phyloP scores from a whole-genome alignment of 2,329 filamentous ascomycete genomes.

The Phyllosticta citribraziliensis region DNA sequence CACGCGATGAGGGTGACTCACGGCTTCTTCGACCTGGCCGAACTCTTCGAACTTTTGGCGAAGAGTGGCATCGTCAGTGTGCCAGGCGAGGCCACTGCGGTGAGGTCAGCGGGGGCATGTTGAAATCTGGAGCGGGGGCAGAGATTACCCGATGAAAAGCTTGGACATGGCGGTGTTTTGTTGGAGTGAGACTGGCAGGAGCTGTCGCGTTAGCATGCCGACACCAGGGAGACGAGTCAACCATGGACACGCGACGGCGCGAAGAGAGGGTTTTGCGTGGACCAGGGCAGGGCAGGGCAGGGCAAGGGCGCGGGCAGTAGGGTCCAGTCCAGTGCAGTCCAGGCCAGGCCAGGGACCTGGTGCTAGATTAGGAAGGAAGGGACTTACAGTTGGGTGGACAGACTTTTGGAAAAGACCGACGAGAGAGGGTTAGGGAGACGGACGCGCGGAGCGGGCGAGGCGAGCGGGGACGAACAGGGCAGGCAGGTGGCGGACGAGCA shows the following conservation, averaged over 20 bases:
- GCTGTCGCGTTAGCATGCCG: neutral
- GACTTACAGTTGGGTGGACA: neutral
- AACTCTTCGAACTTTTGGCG: slow-evolving; percentile 89
- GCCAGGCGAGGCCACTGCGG: slow-evolving; percentile 87
- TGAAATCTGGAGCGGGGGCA: slow-evolving; percentile 11
- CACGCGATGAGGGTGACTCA: slow-evolving; percentile 31
- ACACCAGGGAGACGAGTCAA: neutral
- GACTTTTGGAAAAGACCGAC: neutral
- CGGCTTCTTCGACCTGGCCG: slow-evolving; percentile 86
- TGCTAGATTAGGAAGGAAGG: neutral
- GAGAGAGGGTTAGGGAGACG: slow-evolving; percentile 11
- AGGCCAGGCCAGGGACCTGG: neutral
- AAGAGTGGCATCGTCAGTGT: slow-evolving; percentile 83
- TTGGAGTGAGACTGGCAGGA: neutral
- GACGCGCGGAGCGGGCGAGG: neutral
- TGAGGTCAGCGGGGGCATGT: slow-evolving; percentile 2
- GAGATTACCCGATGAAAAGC: slow-evolving; percentile 80
- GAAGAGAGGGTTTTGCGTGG: neutral
- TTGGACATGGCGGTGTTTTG: slow-evolving; percentile 61
- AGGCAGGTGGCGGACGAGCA: neutral
- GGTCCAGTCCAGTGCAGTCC: too few relatives aligned
- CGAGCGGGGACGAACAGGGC: too few relatives aligned
- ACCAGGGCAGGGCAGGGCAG: neutral
- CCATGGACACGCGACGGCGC: neutral
- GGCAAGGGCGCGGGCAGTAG: neutral